Conservation (phyloP, 345 rosid species). For the Eucalyptus grandis region DNA sequence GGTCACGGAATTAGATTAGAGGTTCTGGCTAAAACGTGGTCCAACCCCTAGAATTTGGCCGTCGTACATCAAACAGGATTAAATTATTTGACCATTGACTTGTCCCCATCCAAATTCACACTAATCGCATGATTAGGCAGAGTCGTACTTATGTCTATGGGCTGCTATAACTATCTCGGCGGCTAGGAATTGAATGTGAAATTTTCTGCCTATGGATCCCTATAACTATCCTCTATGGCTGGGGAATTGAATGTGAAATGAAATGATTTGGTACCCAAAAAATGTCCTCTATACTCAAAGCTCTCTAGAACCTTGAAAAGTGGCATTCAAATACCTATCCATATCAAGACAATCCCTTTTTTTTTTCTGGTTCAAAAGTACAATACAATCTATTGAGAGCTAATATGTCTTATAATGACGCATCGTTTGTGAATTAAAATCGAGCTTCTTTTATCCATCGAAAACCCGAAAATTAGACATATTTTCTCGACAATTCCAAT, state of each 20-base stretch:
- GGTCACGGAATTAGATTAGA: not conserved
- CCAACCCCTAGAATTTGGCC: not conserved
- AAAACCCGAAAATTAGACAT: not conserved
- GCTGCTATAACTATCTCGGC: not conserved
- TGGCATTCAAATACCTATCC: not conserved
- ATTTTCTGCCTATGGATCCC: not conserved
- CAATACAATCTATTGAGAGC: not conserved
- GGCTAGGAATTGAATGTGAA: not conserved
- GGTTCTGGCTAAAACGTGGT: not conserved
- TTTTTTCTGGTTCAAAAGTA: too few species aligned
- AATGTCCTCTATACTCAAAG: not conserved
- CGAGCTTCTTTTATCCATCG: not conserved
- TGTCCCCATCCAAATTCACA: not conserved
- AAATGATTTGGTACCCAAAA: not conserved
- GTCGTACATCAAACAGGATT: not conserved
- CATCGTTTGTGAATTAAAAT: fast-evolving
- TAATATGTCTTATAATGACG: not conserved
- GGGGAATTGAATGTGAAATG: not conserved
- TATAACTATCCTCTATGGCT: not conserved
- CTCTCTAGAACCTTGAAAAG: not conserved
- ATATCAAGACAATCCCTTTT: not conserved
- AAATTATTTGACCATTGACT: not conserved
- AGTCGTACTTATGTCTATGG: not conserved
- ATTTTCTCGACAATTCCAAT: not conserved
- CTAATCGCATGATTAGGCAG: not conserved